These are phyloP conservation scores for Hypocrella siamensis DNA, from an alignment of 2,329 filamentous ascomycete genomes.

Conservation along the genomic window DNA sequence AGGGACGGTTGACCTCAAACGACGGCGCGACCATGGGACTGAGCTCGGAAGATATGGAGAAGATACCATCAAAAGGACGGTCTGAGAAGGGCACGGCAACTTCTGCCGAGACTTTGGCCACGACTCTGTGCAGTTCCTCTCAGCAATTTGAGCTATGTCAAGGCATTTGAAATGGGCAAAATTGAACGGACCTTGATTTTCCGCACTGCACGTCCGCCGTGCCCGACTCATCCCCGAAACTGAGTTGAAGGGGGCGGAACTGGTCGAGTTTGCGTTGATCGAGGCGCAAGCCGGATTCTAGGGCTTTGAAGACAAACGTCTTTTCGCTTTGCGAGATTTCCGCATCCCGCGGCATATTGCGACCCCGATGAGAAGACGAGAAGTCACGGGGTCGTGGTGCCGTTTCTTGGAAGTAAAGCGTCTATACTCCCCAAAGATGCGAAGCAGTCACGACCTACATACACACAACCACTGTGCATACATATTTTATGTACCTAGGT, in stretches of 20 bases:
- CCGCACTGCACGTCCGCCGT: constrained; percentile 76
- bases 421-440: too few species aligned
- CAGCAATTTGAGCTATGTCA: background rate
- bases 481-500: too few species aligned
- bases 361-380: too few species aligned
- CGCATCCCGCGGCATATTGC: constrained; percentile 93
- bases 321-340: constrained; percentile 83
- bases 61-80: constrained; percentile 88
- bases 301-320: constrained; percentile 69
- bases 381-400: too few species aligned
- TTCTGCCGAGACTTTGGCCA: constrained; percentile 76
- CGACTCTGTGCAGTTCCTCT: constrained; percentile 37
- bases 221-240: constrained; percentile 83
- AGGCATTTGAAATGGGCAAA: background rate
- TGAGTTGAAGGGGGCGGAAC: constrained; percentile 61
- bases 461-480: too few species aligned
- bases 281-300: constrained; percentile 65
- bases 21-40: constrained; percentile 83
- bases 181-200: constrained; percentile 58
- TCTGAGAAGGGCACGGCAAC: constrained; percentile 75
- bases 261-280: constrained; percentile 73
- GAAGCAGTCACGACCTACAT: too few species aligned
- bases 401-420: too few species aligned
- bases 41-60: constrained; percentile 82
- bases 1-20: constrained; percentile 74